phyloP scores from a whole-genome alignment of 768 basidiomycete species.

The Suillus clintonianus region DNA sequence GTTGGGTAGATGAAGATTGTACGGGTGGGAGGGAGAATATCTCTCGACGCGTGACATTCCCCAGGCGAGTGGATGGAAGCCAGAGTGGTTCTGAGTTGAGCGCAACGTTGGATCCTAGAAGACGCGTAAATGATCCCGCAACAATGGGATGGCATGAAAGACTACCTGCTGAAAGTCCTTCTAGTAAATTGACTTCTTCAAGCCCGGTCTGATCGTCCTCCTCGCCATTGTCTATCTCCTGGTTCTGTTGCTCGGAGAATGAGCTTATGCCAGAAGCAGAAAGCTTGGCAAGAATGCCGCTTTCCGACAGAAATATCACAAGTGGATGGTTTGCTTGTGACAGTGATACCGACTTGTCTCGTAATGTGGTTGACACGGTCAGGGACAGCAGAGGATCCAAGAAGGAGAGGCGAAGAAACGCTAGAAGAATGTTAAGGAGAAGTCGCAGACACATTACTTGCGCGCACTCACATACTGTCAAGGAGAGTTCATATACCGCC shows the following conservation, averaged over 20 bases:
- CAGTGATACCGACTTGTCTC: conserved; percentile 67
- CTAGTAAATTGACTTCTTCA: conserved; percentile 68
- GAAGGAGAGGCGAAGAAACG: conserved; percentile 70
- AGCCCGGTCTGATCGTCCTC: conserved; percentile 49
- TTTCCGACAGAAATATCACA: conserved; percentile 21
- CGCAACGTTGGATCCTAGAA: conserved; percentile 48
- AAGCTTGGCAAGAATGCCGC: conserved; percentile 16
- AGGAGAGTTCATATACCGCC: conserved; percentile 74
- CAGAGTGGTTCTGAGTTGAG: conserved; percentile 37
- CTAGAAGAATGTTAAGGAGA: conserved; percentile 39
- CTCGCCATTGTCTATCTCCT: conserved; percentile 27
- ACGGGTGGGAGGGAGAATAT: conserved; percentile 63
- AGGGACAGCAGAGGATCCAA: conserved; percentile 79
- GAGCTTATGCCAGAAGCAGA: conserved; percentile 5
- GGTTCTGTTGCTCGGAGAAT: background rate
- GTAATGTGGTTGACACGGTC: conserved; percentile 84
- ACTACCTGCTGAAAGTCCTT: conserved; percentile 66
- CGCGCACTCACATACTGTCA: conserved; percentile 72
- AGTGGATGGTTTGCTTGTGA: conserved; percentile 41
- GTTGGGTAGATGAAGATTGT: conserved; percentile 37
- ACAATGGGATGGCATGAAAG: conserved; percentile 4
- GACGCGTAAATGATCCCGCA: background rate
- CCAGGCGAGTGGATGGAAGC: conserved; percentile 73
- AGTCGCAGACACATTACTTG: background rate
- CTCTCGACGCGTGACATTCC: conserved; percentile 64